phyloP scores from a whole-genome alignment of 768 basidiomycete species.

The Leccinum olivaceopallidum region DNA sequence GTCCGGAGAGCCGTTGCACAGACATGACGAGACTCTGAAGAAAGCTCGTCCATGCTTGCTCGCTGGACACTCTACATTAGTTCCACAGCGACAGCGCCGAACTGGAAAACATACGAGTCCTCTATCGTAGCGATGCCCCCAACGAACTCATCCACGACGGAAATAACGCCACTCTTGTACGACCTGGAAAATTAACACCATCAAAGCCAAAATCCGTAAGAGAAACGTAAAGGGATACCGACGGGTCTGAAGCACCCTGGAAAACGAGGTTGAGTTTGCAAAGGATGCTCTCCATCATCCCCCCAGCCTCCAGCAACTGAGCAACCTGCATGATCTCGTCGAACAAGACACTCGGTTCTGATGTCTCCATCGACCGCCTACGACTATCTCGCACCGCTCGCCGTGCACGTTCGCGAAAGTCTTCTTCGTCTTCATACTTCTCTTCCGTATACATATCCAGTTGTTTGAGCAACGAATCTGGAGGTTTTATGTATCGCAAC shows the following conservation, averaged over 20 bases:
- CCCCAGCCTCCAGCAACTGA: conserved; percentile 38
- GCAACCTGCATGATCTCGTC: conserved; percentile 63
- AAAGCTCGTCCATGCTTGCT: conserved; percentile 63
- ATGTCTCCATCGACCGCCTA: conserved; percentile 26
- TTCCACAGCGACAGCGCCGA: conserved; percentile 3
- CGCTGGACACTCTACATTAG: conserved; percentile 42
- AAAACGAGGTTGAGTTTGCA: conserved; percentile 56
- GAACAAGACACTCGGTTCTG: conserved; percentile 55
- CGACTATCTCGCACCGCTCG: conserved; percentile 32
- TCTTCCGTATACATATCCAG: conserved; percentile 83
- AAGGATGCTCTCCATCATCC: conserved; percentile 56
- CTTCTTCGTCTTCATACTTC: conserved; percentile 87
- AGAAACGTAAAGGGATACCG: conserved; percentile 28
- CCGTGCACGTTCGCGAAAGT: conserved; percentile 68
- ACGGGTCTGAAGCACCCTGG: conserved; percentile 62
- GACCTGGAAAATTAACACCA: conserved; percentile 41
- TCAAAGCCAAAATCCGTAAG: conserved; percentile 3
- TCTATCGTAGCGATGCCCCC: conserved; percentile 59
- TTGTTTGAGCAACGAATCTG: conserved; percentile 77
- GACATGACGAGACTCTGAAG: conserved; percentile 60
- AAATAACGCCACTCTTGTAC: conserved; percentile 58
- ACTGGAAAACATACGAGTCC: conserved; percentile 54
- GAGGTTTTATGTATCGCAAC: conserved; percentile 72
- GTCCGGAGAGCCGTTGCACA: conserved; percentile 66
- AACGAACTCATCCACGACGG: conserved; percentile 64